Evolutionary conservation across 805 yeast species (phyloP).

Genomic region (Metschnikowia similis): DNA sequence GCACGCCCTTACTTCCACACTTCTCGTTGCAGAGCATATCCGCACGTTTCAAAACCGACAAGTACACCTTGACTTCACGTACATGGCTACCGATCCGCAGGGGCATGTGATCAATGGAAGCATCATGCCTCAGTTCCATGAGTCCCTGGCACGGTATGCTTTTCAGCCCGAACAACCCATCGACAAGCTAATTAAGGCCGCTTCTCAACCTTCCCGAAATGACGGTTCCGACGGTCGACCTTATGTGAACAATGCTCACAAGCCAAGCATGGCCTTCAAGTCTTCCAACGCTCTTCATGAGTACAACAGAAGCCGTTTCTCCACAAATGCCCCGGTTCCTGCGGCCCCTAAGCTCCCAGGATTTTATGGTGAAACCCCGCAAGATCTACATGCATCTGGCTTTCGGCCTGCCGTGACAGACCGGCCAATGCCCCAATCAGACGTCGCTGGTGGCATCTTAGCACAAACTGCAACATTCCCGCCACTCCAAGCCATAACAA

Average conservation of each 20-base stretch:
- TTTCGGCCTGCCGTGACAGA: not conserved
- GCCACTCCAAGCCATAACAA: not conserved
- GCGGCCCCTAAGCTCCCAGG: not conserved
- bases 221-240: not conserved
- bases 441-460: not conserved
- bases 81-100: constrained; percentile 2
- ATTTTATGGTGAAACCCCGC: not conserved
- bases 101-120: not conserved
- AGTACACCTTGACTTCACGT: not conserved
- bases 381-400: not conserved
- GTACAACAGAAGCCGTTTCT: not conserved
- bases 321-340: not conserved
- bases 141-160: not conserved
- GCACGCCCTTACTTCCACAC: not conserved
- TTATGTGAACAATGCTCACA: not conserved
- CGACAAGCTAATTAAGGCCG: not conserved
- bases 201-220: not conserved
- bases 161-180: not conserved
- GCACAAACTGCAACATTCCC: not conserved
- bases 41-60: not conserved
- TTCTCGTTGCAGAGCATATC: not conserved
- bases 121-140: not conserved
- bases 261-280: not conserved
- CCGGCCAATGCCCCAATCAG: not conserved
- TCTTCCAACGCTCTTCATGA: not conserved